Conservation (phyloP, 2,329 filamentous ascomycete species). For the Epichloe coenophiala region DNA sequence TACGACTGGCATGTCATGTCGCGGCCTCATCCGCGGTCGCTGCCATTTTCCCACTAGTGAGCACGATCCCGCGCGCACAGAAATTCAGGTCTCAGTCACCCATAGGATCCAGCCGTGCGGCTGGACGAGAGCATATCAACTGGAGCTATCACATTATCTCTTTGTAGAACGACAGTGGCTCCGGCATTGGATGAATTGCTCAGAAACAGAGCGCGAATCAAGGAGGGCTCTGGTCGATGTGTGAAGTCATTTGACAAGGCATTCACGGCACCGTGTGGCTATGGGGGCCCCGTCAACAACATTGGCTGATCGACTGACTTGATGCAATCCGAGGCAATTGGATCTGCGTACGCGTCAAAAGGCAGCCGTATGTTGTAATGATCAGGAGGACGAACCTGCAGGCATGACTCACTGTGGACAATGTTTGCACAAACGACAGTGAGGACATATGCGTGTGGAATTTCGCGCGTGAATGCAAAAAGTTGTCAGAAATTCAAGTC, state of each 20-base stretch:
- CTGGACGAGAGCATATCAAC: background rate
- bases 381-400: background rate
- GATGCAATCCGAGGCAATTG: background rate
- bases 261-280: background rate
- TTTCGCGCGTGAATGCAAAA: no score
- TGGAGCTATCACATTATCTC: background rate
- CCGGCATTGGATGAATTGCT: background rate
- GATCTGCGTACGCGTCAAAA: background rate
- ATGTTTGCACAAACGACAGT: no score
- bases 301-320: background rate
- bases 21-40: background rate
- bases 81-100: background rate
- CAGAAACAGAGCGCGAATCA: background rate
- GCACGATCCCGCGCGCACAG: background rate
- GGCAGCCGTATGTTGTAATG: background rate
- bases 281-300: background rate
- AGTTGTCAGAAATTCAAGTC: no score
- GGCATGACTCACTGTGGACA: no score
- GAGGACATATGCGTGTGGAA: no score
- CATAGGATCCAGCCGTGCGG: background rate
- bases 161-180: no score
- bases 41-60: background rate
- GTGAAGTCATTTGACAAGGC: background rate
- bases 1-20: background rate
- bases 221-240: background rate